Base-by-base conservation (phyloP, 2,329 filamentous ascomycete genomes). In the Pleoardoris graminearum region DNA sequence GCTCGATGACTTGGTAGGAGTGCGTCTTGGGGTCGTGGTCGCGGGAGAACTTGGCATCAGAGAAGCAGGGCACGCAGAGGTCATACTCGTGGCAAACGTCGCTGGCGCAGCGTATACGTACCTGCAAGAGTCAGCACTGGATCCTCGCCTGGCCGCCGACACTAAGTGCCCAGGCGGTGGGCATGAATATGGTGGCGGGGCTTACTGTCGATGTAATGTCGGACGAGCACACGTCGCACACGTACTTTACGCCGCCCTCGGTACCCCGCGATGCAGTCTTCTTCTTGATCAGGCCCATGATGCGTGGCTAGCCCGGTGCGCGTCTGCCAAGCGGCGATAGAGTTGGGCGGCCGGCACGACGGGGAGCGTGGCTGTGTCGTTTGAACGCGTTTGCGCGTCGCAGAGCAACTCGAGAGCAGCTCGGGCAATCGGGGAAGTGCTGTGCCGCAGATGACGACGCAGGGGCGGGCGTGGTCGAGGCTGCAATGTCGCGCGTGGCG, bases 171-270 rank as follows among this genome's bases (percentile, higher is more conserved):
- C n/a, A n/a, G n/a, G n/a, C n/a, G n/a, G 10, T 32, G 30, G 30
- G n/a, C n/a, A 14, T 12, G 27, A 38, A 35, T 17, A 47, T 23
- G 48, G 35, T 41, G 36, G 23, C 23, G 52, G 46, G 38, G 80
- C 88, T 68, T 82, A 96, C 94, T 41, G 94, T 99, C 4, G 92
- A 94, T 41, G 94, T 99, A 63, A 99, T 96, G 74, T 99, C 94
- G 52, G 90, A 90, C 38, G 91, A 96, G 75, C 94, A 99, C 53
- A 96, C 88, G 75, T 99, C 95, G 79, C 94, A 99, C 61, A 97
- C 91, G 74, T 96, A 99, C 73, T 97, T 97, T 53, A 79, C 76
- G 53, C 79, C 79, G 55, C 78, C 91, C 71, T 97, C 91, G 46
- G 88, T 91, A 58, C 90, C 90, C 69, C 90, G 83, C 50, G 87